Conservation (phyloP, 495 filamentous ascomycete species). For the Pyrenula aspistea region DNA sequence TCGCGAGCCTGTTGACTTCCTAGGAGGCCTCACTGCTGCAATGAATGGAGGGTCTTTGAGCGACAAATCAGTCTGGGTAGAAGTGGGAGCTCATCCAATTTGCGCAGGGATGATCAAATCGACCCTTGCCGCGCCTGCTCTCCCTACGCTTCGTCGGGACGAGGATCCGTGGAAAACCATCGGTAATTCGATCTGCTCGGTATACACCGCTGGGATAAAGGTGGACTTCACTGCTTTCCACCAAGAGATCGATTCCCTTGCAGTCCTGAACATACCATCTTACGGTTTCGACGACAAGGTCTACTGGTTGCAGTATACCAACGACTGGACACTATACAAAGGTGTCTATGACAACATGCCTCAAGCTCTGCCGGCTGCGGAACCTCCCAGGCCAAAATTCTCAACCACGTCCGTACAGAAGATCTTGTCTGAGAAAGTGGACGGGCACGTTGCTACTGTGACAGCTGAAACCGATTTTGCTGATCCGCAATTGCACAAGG, state of each 20-base stretch:
- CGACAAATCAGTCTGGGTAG: constrained; percentile 39
- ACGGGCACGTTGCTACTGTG: background rate
- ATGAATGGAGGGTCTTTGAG: constrained; percentile 9
- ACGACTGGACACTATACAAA: constrained; percentile 21
- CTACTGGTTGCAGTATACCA: constrained; percentile 53
- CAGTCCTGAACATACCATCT: constrained; percentile 45
- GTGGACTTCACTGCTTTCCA: constrained; percentile 42
- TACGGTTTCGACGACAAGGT: constrained; percentile 59
- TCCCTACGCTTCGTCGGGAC: constrained; percentile 26
- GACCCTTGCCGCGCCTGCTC: constrained; percentile 34
- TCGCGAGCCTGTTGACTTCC: constrained; percentile 14
- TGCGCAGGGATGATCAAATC: constrained; percentile 43
- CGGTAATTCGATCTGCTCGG: constrained; percentile 29
- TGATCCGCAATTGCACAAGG: background rate
- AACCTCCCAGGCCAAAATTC: constrained; percentile 8
- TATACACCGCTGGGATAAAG: constrained; percentile 44
- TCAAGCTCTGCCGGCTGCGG: constrained; percentile 15
- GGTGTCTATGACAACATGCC: constrained; percentile 9
- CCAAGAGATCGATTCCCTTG: constrained; percentile 8
- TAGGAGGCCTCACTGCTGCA: constrained; percentile 10
- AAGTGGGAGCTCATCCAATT: constrained; percentile 57
- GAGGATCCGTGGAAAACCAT: constrained; percentile 39
- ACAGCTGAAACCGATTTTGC: background rate
- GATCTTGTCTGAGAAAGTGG: background rate
- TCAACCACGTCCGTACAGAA: background rate